These are phyloP conservation scores for Cercospora berteroae DNA, from an alignment of 2,329 filamentous ascomycete genomes.

Conservation along the genomic window DNA sequence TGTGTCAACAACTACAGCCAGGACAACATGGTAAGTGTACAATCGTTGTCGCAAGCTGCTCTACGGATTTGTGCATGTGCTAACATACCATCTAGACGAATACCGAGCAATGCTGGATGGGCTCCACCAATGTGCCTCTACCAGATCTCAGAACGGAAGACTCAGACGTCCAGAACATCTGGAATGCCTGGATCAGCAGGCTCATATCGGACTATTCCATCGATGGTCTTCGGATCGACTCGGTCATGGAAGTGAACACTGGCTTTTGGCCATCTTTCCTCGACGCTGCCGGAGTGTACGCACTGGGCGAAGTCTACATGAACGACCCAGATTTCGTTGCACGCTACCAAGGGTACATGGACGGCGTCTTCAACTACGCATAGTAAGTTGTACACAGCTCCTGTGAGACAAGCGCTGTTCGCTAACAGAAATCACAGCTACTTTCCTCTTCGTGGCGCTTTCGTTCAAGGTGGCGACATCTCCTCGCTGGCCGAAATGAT, in stretches of 20 bases:
- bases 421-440: slow-evolving; percentile 30
- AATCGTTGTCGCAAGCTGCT: background rate
- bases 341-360: slow-evolving; percentile 45
- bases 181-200: slow-evolving; percentile 58
- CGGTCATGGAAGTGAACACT: slow-evolving; percentile 47
- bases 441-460: slow-evolving; percentile 40
- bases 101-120: slow-evolving; percentile 54
- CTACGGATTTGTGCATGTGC: no score
- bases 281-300: slow-evolving; percentile 42
- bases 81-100: slow-evolving; percentile 26
- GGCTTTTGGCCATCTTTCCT: slow-evolving; percentile 44
- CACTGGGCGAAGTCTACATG: slow-evolving; percentile 49
- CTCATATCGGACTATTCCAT: slow-evolving; percentile 62
- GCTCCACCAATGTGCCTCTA: slow-evolving; percentile 55
- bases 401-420: background rate
- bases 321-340: slow-evolving; percentile 42
- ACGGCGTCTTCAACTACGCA: slow-evolving; percentile 50
- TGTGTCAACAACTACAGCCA: slow-evolving; percentile 57
- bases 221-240: slow-evolving; percentile 55
- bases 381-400: slow-evolving; percentile 31
- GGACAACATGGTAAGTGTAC: slow-evolving; percentile 24
- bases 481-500: slow-evolving; percentile 39
- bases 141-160: slow-evolving; percentile 62
- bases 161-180: slow-evolving; percentile 49
- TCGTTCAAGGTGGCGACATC: slow-evolving; percentile 41